These are phyloP conservation scores for Cavenderia fasciculata DNA, from an alignment of 78 protist species.

Conservation along the genomic window DNA sequence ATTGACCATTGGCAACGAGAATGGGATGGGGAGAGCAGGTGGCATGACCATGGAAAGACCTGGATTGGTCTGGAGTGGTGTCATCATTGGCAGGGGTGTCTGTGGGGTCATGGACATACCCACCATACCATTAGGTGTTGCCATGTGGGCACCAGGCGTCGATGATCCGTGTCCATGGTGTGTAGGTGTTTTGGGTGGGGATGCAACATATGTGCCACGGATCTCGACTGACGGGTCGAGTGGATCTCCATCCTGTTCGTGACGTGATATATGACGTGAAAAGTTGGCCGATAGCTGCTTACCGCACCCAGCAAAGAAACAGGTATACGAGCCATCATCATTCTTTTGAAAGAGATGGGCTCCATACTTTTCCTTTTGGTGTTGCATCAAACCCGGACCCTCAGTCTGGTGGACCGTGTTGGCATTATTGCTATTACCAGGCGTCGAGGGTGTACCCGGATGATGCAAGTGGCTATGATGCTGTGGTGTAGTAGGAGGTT, in stretches of 20 bases:
- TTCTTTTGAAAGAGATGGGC: slow-evolving; percentile 48
- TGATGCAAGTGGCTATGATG: no score
- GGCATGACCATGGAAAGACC: not conserved
- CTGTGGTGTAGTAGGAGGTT: no score
- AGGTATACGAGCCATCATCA: slow-evolving; percentile 50
- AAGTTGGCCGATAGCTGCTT: slow-evolving; percentile 50
- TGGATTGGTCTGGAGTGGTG: not conserved
- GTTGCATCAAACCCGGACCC: slow-evolving; percentile 14
- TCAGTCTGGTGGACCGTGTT: no score
- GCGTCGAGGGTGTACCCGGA: no score
- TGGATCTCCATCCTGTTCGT: slow-evolving; percentile 39
- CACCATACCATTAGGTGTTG: no score
- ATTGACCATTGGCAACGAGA: slow-evolving; percentile 14
- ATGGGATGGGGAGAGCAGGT: slow-evolving; percentile 5
- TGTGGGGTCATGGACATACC: not conserved
- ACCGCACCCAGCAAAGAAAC: slow-evolving; percentile 46
- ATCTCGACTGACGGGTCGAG: slow-evolving; percentile 1
- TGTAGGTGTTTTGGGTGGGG: not conserved
- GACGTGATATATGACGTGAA: slow-evolving; percentile 42
- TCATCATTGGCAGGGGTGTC: slow-evolving; percentile 18
- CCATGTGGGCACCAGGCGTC: not conserved
- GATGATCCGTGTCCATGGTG: not conserved
- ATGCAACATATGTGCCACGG: not conserved
- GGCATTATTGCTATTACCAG: no score
- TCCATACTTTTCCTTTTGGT: slow-evolving; percentile 69